Conservation (phyloP, 163 green algal genomes). For the Chlorella variabilis region DNA sequence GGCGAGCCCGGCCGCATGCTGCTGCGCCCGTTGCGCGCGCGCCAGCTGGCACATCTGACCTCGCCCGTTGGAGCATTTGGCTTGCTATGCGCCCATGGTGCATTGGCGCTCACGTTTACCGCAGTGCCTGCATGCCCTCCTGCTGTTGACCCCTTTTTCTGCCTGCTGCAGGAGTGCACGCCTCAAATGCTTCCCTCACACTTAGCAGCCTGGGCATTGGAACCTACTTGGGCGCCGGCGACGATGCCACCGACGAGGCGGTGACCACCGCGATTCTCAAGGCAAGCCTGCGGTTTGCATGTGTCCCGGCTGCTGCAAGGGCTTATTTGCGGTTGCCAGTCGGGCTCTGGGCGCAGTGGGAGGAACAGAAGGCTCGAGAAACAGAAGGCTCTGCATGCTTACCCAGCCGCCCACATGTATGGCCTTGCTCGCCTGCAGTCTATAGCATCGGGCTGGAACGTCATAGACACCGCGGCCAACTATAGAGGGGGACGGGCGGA, state of each 20-base stretch:
- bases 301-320: no score
- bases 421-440: neutral
- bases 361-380: no score
- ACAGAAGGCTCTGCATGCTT: no score
- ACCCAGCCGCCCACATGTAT: no score
- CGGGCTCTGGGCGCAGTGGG: no score
- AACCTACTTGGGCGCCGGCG: conserved; percentile 75
- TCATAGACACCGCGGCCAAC: conserved; percentile 86
- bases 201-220: conserved; percentile 49
- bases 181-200: neutral
- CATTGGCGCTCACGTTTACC: neutral
- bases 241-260: conserved; percentile 70
- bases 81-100: no score
- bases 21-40: no score
- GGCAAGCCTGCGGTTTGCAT: neutral
- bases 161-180: neutral
- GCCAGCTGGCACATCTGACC: no score
- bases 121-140: neutral
- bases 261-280: conserved; percentile 55
- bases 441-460: conserved; percentile 70
- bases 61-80: no score
- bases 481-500: conserved; percentile 72
- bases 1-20: no score
- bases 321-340: no score
- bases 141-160: no score